These are phyloP conservation scores for Nitzschia sp. DNA, from an alignment of 108 stramenopile genomes.

Conservation along the genomic window DNA sequence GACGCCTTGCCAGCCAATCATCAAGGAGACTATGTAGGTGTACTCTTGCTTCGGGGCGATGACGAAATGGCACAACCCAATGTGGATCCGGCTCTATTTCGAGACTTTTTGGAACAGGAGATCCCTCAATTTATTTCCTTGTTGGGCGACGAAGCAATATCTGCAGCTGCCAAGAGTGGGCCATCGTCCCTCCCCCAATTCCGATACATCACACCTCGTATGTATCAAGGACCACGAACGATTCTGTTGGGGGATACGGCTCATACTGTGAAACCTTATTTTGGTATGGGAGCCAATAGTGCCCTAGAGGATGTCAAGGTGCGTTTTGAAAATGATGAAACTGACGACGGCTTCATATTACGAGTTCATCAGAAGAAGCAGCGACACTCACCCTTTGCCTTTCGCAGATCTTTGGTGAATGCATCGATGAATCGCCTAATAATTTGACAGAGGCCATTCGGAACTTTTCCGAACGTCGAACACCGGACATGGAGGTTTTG, in stretches of 20 bases:
- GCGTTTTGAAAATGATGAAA: too few species aligned
- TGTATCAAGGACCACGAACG: constrained; percentile 51
- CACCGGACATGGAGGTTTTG: constrained; percentile 65
- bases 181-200: constrained; percentile 58
- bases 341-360: too few species aligned
- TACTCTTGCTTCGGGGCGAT: constrained; percentile 61
- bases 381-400: too few species aligned
- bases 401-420: constrained; percentile 6
- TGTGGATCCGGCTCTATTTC: constrained; percentile 38
- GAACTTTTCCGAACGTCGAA: constrained; percentile 50
- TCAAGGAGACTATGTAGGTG: constrained; percentile 51
- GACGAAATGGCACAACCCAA: constrained; percentile 48
- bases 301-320: constrained; percentile 80
- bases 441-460: constrained; percentile 36
- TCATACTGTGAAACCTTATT: constrained; percentile 86
- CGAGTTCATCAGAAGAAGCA: too few species aligned
- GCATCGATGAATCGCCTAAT: not conserved
- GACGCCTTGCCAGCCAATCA: constrained; percentile 71
- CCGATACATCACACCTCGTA: constrained; percentile 57
- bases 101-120: constrained; percentile 52
- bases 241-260: constrained; percentile 71
- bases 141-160: constrained; percentile 57
- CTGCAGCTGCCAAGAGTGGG: constrained; percentile 47
- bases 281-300: constrained; percentile 81
- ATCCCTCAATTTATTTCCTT: constrained; percentile 68